Evolutionary conservation across 2,329 filamentous ascomycete species (phyloP).

Genomic region (Dothideomycetes sp.): DNA sequence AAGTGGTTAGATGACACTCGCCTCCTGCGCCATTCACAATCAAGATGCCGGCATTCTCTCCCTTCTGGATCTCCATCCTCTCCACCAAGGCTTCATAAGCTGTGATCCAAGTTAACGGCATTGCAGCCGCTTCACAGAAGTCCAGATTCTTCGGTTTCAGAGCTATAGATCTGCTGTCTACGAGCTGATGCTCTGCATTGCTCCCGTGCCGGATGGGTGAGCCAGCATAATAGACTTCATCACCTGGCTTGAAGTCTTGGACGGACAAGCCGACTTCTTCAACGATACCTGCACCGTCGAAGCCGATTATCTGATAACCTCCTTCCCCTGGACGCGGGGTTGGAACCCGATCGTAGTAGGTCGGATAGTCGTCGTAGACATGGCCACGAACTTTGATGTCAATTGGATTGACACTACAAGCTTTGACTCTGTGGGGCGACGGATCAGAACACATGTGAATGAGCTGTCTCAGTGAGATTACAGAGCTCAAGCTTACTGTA

Average conservation of each 20-base stretch:
- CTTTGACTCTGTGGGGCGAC: slow-evolving; percentile 19
- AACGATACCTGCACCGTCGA: slow-evolving; percentile 32
- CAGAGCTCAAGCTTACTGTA: slow-evolving; percentile 16
- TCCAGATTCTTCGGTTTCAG: slow-evolving; percentile 29
- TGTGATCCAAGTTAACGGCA: slow-evolving; percentile 34
- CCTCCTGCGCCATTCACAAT: slow-evolving; percentile 38
- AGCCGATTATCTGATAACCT: slow-evolving; percentile 29
- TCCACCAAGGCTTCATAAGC: slow-evolving; percentile 34
- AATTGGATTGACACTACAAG: slow-evolving; percentile 28
- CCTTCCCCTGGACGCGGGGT: slow-evolving; percentile 12
- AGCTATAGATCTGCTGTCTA: slow-evolving; percentile 29
- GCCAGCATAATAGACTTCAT: slow-evolving; percentile 33
- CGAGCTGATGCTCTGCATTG: slow-evolving; percentile 31
- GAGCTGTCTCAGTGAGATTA: not conserved
- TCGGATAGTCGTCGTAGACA: slow-evolving; percentile 25
- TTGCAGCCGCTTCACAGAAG: slow-evolving; percentile 30
- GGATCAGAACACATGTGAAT: slow-evolving; percentile 2
- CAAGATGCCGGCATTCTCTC: slow-evolving; percentile 27
- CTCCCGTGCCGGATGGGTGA: slow-evolving; percentile 29
- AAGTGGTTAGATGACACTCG: not conserved
- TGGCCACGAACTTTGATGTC: slow-evolving; percentile 25
- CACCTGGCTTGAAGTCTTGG: slow-evolving; percentile 28
- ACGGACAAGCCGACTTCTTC: slow-evolving; percentile 18
- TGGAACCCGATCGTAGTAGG: slow-evolving; percentile 23
- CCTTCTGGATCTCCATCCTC: slow-evolving; percentile 27